phyloP scores from a whole-genome alignment of 2,329 filamentous ascomycete species.

The Scedosporium aurantiacum region DNA sequence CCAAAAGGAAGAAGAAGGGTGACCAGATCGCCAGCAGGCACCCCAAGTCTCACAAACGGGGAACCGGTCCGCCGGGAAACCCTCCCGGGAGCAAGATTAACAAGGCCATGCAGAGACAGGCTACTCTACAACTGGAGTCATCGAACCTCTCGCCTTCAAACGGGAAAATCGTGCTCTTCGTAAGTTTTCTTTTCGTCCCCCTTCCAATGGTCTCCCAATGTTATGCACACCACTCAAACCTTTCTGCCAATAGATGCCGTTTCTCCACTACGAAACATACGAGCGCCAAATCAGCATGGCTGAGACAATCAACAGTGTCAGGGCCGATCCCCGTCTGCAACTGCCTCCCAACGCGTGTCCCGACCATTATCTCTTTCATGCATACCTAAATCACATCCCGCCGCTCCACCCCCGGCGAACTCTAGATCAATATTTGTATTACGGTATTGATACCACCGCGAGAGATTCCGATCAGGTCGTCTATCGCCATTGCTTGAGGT shows the following conservation, averaged over 20 bases:
- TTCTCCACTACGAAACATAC: conserved; percentile 30
- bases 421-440: conserved; percentile 33
- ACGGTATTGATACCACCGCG: conserved; percentile 24
- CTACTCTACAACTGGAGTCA: background rate
- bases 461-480: conserved; percentile 32
- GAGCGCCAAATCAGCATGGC: conserved; percentile 18
- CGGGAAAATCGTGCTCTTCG: conserved; percentile 20
- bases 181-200: conserved; percentile 10
- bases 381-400: conserved; percentile 21
- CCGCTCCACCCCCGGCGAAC: conserved; percentile 33
- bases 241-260: conserved; percentile 22
- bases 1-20: conserved; percentile 5
- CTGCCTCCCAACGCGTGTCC: background rate
- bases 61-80: conserved; percentile 1
- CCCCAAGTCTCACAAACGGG: conserved; percentile 4
- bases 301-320: conserved; percentile 13
- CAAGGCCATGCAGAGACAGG: background rate
- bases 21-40: conserved; percentile 4
- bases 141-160: conserved; percentile 9
- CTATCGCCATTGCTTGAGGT: conserved; percentile 18
- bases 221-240: background rate
- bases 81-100: background rate
- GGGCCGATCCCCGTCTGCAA: background rate
- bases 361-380: conserved; percentile 1
- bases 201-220: no score